Conservation (phyloP, 1,139 yeast genomes). For the Hansenula lynferdii region DNA sequence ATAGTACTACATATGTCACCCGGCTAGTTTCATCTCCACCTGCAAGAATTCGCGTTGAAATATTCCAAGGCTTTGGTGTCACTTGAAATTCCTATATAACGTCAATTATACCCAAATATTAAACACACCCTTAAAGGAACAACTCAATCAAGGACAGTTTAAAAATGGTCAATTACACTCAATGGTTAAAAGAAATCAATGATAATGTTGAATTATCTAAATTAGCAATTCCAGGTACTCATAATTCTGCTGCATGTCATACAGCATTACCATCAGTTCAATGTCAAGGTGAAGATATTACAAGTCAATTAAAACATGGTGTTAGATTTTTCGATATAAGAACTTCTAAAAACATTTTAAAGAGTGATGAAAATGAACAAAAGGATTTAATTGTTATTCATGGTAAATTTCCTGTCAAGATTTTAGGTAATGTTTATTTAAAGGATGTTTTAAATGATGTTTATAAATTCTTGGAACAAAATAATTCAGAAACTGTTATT, state of each 20-base stretch:
- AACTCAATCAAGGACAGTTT: background rate
- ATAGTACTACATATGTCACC: too few species aligned
- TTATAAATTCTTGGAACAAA: slow-evolving; percentile 47
- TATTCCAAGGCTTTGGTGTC: too few species aligned
- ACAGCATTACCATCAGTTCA: slow-evolving; percentile 75
- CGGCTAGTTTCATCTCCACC: too few species aligned
- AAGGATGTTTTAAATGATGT: slow-evolving; percentile 48
- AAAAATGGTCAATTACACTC: slow-evolving; percentile 19
- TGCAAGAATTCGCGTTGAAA: too few species aligned
- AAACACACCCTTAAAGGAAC: too few species aligned
- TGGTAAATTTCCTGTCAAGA: slow-evolving; percentile 70
- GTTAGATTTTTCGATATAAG: slow-evolving; percentile 71
- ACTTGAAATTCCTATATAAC: background rate
- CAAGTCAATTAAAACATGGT: slow-evolving; percentile 64
- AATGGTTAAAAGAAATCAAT: slow-evolving; percentile 53
- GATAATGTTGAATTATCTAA: slow-evolving; percentile 49
- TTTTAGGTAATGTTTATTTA: slow-evolving; percentile 54
- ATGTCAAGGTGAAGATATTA: slow-evolving; percentile 63
- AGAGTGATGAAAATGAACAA: slow-evolving; percentile 30
- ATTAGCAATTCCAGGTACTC: slow-evolving; percentile 75
- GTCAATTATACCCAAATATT: background rate
- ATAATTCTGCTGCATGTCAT: slow-evolving; percentile 73
- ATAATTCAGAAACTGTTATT: slow-evolving; percentile 57
- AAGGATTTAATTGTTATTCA: slow-evolving; percentile 65
- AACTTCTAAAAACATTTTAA: slow-evolving; percentile 52